These are phyloP conservation scores for Plasmodium adleri DNA, from an alignment of 169 alveolate species.

Conservation along the genomic window DNA sequence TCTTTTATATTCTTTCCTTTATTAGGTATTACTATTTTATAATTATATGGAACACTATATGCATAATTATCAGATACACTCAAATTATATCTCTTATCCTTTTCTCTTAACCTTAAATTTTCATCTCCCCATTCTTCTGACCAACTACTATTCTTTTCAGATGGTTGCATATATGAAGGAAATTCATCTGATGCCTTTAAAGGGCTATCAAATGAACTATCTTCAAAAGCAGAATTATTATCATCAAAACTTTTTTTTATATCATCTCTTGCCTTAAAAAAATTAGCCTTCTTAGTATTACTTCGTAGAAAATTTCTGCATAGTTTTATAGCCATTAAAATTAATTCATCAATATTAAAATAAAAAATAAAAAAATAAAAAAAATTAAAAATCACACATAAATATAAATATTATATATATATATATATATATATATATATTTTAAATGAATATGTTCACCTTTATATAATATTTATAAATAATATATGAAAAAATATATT, in stretches of 20 bases:
- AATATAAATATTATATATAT: too few species aligned
- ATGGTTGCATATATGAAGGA: constrained; percentile 72
- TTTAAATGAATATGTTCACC: too few species aligned
- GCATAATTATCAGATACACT: constrained; percentile 58
- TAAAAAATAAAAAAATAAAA: constrained; percentile 12
- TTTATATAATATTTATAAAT: too few species aligned
- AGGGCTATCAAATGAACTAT: constrained; percentile 42
- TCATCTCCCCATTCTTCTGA: constrained; percentile 20
- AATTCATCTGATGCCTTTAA: constrained; percentile 19
- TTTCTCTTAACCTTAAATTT: constrained; percentile 1
- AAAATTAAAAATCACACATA: neutral
- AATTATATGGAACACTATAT: constrained; percentile 71
- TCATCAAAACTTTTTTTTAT: too few species aligned
- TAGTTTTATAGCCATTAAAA: constrained; percentile 3
- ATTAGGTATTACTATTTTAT: constrained; percentile 47
- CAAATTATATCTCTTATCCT: constrained; percentile 6
- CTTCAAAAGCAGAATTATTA: neutral
- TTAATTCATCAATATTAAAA: neutral
- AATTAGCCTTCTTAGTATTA: constrained; percentile 11
- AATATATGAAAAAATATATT: too few species aligned
- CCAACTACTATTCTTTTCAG: constrained; percentile 36
- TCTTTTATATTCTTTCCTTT: constrained; percentile 1
- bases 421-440: too few species aligned
- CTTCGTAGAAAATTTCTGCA: constrained; percentile 12
- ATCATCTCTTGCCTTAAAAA: neutral